Conservation (phyloP, 345 rosid genomes). For the Carallia brachiata region DNA sequence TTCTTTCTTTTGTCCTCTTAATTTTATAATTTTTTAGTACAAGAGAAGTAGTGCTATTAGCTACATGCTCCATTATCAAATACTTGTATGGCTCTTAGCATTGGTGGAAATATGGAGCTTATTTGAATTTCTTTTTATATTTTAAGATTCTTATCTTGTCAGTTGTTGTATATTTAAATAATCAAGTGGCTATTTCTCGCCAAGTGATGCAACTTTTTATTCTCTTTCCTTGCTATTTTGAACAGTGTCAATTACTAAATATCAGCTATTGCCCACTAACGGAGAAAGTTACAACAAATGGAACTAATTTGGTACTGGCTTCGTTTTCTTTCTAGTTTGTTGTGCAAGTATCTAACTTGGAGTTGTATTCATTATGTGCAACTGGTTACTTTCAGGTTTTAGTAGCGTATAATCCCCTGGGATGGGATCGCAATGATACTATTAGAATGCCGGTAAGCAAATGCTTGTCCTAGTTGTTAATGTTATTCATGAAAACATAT, state of each 20-base stretch:
- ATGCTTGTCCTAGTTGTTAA: constrained; percentile 3
- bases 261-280: constrained; percentile 84
- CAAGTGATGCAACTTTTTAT: not conserved
- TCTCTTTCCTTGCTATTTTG: constrained; percentile 5
- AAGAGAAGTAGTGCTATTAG: not conserved
- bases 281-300: constrained; percentile 46
- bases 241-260: constrained; percentile 76
- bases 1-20: not conserved
- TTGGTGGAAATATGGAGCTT: not conserved
- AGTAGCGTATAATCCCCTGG: constrained; percentile 77
- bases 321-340: not conserved
- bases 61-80: not conserved
- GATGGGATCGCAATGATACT: constrained; percentile 72
- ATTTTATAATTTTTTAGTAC: not conserved
- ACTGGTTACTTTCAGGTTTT: constrained; percentile 54
- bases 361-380: constrained; percentile 9
- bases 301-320: constrained; percentile 63
- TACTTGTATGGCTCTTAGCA: not conserved
- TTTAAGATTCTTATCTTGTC: not conserved
- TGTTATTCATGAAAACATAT: not conserved
- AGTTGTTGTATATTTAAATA: not conserved
- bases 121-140: not conserved
- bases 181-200: constrained; percentile 1
- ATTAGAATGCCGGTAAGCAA: constrained; percentile 65
- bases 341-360: not conserved